These are phyloP conservation scores for Spergularia bocconei DNA, from an alignment of 148 eudicot genomes.

Conservation along the genomic window DNA sequence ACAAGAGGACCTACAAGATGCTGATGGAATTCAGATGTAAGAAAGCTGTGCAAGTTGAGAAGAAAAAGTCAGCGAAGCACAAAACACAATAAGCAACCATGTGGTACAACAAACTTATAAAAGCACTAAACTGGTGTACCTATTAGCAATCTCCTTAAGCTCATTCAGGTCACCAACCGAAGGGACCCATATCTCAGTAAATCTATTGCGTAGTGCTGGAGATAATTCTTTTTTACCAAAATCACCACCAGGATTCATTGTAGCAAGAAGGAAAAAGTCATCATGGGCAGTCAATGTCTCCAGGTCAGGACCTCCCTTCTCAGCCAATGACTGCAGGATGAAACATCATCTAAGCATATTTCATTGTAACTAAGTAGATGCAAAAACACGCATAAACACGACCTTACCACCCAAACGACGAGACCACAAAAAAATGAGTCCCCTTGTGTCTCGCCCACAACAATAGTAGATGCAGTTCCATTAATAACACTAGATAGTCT, in stretches of 20 bases:
- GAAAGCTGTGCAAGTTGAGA: constrained; percentile 46
- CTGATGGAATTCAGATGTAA: constrained; percentile 34
- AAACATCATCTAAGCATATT: neutral
- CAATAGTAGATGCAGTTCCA: neutral
- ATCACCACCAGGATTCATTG: constrained; percentile 99
- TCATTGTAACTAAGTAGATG: neutral
- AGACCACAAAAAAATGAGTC: neutral
- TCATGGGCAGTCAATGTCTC: constrained; percentile 76
- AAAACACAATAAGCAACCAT: neutral
- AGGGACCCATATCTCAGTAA: constrained; percentile 99
- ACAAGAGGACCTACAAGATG: constrained; percentile 61
- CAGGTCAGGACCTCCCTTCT: constrained; percentile 83
- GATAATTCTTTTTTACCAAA: constrained; percentile 95
- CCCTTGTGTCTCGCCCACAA: neutral
- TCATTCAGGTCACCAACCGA: constrained; percentile 66
- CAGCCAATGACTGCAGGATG: constrained; percentile 75
- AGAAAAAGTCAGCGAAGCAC: constrained; percentile 3
- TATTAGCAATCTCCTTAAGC: constrained; percentile 67
- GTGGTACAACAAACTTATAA: neutral
- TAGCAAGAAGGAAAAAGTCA: constrained; percentile 86
- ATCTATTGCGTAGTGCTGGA: constrained; percentile 97
- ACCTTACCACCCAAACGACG: neutral
- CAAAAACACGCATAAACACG: constrained; percentile 2
- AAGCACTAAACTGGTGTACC: constrained; percentile 37
- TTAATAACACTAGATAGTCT: neutral